Evolutionary conservation across 2,329 filamentous ascomycete genomes (phyloP).

Genomic region (Colletotrichum coccodes): DNA sequence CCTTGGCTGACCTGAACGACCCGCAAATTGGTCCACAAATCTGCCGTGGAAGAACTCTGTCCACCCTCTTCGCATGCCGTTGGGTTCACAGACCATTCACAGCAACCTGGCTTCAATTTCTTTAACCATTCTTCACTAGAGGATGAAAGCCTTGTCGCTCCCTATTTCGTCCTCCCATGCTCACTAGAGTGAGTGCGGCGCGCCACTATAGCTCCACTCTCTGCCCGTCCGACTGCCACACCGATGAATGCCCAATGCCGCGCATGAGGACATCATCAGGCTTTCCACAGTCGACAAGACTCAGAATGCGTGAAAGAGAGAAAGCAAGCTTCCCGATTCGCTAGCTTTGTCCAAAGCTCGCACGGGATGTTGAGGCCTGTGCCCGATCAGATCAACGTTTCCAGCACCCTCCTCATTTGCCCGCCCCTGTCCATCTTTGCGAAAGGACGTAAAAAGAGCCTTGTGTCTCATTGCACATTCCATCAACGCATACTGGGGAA

Average conservation of each 20-base stretch:
- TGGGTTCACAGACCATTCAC: too few relatives aligned
- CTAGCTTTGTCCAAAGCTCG: background rate
- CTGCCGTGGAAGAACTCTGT: background rate
- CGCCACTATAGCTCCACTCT: too few relatives aligned
- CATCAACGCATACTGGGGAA: conserved; percentile 2
- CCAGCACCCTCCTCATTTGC: background rate
- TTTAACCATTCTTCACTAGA: too few relatives aligned
- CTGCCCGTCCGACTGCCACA: background rate
- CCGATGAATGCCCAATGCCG: background rate
- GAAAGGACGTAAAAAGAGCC: background rate
- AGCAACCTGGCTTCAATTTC: background rate
- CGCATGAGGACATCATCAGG: background rate
- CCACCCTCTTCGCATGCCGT: background rate
- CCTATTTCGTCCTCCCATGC: too few relatives aligned
- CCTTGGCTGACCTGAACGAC: conserved; percentile 28
- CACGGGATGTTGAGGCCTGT: background rate
- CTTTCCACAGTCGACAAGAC: background rate
- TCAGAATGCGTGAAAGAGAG: background rate
- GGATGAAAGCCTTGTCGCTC: background rate
- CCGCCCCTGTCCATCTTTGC: background rate
- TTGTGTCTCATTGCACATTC: conserved; percentile 18
- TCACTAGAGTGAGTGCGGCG: background rate
- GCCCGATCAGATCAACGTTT: background rate
- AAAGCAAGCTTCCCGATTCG: background rate
- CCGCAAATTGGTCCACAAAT: background rate